Evolutionary conservation across 1,284 basidiomycete genomes (phyloP).

Genomic region (Trametes pubescens): DNA sequence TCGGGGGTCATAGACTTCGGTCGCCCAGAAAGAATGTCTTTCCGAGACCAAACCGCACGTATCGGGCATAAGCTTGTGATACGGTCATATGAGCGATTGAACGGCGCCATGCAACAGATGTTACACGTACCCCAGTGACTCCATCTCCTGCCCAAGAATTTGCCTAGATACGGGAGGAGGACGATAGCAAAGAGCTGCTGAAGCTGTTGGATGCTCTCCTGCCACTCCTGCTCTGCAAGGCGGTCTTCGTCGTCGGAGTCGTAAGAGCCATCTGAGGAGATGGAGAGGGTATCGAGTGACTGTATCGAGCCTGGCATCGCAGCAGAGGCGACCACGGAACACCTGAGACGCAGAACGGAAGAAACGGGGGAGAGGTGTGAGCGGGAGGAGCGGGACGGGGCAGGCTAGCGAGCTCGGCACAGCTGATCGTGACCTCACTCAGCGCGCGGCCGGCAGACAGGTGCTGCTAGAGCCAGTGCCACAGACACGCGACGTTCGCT

Average conservation of each 20-base stretch:
- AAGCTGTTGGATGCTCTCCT: constrained; percentile 87
- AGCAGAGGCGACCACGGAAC: background rate
- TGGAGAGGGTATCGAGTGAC: constrained; percentile 52
- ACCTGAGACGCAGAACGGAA: constrained; percentile 8
- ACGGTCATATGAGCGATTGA: constrained; percentile 29
- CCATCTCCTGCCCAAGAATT: constrained; percentile 87
- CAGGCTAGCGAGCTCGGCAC: constrained; percentile 7
- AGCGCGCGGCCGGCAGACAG: constrained; percentile 14
- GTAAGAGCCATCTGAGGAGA: constrained; percentile 57
- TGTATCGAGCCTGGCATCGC: constrained; percentile 52
- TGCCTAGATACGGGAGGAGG: constrained; percentile 86
- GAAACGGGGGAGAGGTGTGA: constrained; percentile 3
- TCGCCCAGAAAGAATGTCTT: constrained; percentile 71
- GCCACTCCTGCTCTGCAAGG: constrained; percentile 90
- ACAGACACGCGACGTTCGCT: constrained; percentile 23
- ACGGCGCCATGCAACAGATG: constrained; percentile 25
- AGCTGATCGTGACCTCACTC: constrained; percentile 25
- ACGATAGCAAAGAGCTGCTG: constrained; percentile 83
- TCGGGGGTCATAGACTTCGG: constrained; percentile 26
- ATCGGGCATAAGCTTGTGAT: constrained; percentile 73
- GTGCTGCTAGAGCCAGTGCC: constrained; percentile 23
- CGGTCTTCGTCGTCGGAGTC: constrained; percentile 78
- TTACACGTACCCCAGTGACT: constrained; percentile 80
- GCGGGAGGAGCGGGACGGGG: constrained; percentile 13
- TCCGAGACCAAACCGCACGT: constrained; percentile 71